Evolutionary conservation across 805 yeast genomes (phyloP), one percentile per base, ranked within the genome.

Genomic region (Ogataea dorogensis): DNA sequence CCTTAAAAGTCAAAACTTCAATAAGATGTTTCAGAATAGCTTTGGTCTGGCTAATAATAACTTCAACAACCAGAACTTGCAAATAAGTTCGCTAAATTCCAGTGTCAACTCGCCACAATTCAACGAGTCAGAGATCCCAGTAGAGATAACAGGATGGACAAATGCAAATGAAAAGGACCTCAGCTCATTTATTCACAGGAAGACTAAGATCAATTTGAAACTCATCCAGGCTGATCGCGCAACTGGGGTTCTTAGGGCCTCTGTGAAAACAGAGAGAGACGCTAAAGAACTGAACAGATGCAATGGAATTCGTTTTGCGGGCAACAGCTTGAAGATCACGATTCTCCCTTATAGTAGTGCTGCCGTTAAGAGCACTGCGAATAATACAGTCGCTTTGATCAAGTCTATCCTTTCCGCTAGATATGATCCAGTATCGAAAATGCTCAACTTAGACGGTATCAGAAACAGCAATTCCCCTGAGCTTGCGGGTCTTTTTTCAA

Each of bases 301-400:
- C 75, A 68, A 73, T 26, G 96, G 96, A n/a, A 79, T 82, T 33
- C 68, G 79, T 41, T 88, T 86, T 65, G 94, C 95, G 1, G 91
- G 93, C 7, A 73, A 76, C 31, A 54, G 76, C 2, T 67, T 89
- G 49, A 70, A 68, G 43, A 71, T 89, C 43, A 64, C 68, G 32
- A 64, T 73, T 10, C 38, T 43, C 24, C 52, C 51, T 22, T 48
- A 36, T 29, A 31, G 38, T 27, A 54, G 50, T 17, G 47, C 48
- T 7, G 2, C 31, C 4, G 59, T 69, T 4, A 50, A 54, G 2
- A 13, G 24, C 2, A 28, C 18, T 25, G 36, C 29, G 3, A 32
- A 42, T 12, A 64, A 58, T 36, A 79, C 96, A 0, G 75, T 87
- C 31, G 76, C 72, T n/a, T 53, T 81, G 12, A 63, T 91, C 36